phyloP scores from a whole-genome alignment of 257 asterid genomes.

The Solanum paucissectum region DNA sequence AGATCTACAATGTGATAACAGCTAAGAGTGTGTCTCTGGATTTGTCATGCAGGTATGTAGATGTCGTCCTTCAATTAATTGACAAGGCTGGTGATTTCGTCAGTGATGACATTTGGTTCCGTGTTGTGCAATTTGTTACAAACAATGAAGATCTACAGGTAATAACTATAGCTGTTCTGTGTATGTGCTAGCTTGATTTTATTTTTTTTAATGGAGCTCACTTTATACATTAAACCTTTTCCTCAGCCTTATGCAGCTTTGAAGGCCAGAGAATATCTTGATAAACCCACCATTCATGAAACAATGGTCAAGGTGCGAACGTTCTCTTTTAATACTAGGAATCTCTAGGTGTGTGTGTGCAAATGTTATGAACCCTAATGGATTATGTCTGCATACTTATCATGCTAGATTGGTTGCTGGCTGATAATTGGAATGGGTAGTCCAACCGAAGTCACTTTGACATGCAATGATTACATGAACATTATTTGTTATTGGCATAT shows the following conservation, averaged over 20 bases:
- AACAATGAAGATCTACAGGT: slow-evolving; percentile 96
- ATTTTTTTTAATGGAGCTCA: not conserved
- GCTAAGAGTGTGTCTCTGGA: not conserved
- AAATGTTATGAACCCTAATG: not conserved
- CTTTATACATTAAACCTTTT: not conserved
- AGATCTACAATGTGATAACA: not conserved
- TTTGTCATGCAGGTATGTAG: slow-evolving; percentile 66
- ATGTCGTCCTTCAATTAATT: slow-evolving; percentile 93
- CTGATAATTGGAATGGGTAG: not conserved
- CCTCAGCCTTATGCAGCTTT: slow-evolving; percentile 85
- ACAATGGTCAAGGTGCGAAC: slow-evolving; percentile 87
- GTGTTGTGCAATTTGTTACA: slow-evolving; percentile 92
- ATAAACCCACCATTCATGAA: slow-evolving; percentile 90
- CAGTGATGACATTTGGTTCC: slow-evolving; percentile 97
- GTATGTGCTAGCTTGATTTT: not conserved
- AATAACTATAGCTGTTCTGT: slow-evolving; percentile 12
- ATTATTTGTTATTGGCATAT: not conserved
- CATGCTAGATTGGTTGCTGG: not conserved
- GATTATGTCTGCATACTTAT: not conserved
- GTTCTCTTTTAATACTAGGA: not conserved
- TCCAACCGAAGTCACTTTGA: not conserved
- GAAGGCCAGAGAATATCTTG: slow-evolving; percentile 86
- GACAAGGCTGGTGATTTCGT: slow-evolving; percentile 98
- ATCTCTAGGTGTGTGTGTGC: not conserved
- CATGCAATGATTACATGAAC: not conserved